Evolutionary conservation across 345 rosid genomes (phyloP), one percentile per base, ranked within the genome.

Genomic region (Pugionium dolabratum): DNA sequence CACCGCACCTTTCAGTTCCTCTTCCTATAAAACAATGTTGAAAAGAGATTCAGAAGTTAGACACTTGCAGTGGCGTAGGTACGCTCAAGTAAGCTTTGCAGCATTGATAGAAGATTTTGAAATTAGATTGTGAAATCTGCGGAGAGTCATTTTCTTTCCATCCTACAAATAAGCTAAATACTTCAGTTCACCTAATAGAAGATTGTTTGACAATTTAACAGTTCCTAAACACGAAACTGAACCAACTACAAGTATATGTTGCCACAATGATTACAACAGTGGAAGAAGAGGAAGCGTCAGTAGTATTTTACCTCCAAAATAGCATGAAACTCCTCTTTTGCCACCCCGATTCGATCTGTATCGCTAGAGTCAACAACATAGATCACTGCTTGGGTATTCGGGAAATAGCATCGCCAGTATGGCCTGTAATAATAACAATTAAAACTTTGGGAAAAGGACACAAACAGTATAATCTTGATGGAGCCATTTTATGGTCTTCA

Each of bases 381-480:
- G 42, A 84, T 79, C 39, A 76, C 70, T 55, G 80, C 76, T 70
- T 73, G 76, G 8, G 76, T 69, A 76, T 79, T 83, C 3, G 84
- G 86, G 55, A 81, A 85, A 78, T 83, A 85, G 66, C 88, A 85
- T 71, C 88, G 77, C 90, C 90, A 85, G 61, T 83, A 81, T 54
- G 90, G 87, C 78, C 90, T 85, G 84, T 54, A 58, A 57, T 48
- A 30, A 66, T 8, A 37, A 44, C 40, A 74, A 81, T 30, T 37
- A 59, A 7, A 35, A 41, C 1, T 2, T 32, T 6, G 31, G 11
- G 4, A 26, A 41, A 29, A 2, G 9, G 42, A 31, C 42, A 62
- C 27, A 34, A 10, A 62, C 42, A 44, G 25, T 33, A 26, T 34
- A 43, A 5, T 42, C 47, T 61, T 53, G 55, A 35, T 52, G 59